Percentiles rank a stretch among this genome's conserved stretches.
Conservation (phyloP, 2,329 filamentous ascomycete species). For the Talaromyces sp. region DNA sequence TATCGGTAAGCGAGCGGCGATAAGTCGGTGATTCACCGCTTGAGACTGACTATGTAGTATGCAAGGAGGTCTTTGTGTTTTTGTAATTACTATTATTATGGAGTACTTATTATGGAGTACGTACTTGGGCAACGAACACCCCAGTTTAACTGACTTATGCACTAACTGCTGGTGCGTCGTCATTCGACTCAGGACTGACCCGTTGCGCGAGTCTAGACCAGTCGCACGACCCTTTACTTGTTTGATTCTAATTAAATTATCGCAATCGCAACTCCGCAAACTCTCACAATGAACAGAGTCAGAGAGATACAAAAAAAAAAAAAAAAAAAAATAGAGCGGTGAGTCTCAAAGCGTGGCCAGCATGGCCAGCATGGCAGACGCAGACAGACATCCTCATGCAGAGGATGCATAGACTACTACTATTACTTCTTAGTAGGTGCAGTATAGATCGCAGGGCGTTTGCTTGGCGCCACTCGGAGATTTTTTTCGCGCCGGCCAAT, state of each 20-base stretch:
- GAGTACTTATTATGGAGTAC: too few relatives aligned
- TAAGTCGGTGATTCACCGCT: background rate
- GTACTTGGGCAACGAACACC: too few relatives aligned
- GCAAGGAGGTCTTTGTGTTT: background rate
- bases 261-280: too few relatives aligned
- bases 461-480: constrained; percentile 8
- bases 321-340: too few relatives aligned
- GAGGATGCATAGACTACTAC: too few relatives aligned
- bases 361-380: too few relatives aligned
- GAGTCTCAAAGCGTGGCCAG: too few relatives aligned
- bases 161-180: too few relatives aligned
- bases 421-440: background rate
- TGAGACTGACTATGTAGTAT: background rate
- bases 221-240: background rate
- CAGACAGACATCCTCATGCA: background rate
- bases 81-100: too few relatives aligned
- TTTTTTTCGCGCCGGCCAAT: background rate
- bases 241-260: background rate
- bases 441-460: background rate
- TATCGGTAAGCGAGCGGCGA: background rate
- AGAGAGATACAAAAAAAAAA: too few relatives aligned
- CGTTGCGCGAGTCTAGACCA: background rate
- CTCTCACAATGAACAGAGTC: too few relatives aligned
- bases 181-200: background rate
- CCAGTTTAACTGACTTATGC: too few relatives aligned